Conservation (phyloP, 805 yeast genomes). For the Alloascoidea africana region DNA sequence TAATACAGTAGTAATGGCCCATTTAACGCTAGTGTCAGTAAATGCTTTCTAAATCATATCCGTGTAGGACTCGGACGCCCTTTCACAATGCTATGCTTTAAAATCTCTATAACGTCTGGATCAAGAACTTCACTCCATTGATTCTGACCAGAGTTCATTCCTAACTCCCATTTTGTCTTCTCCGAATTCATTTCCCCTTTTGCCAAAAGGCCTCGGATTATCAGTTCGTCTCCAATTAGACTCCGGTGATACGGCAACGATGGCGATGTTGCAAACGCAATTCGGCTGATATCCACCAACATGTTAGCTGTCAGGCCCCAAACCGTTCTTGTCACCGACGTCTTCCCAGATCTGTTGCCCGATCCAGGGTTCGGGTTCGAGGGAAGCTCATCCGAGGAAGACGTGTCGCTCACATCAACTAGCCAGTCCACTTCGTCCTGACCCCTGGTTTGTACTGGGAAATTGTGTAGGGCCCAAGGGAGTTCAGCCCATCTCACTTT, state of each 20-base stretch:
- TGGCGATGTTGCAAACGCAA: slow-evolving; percentile 18
- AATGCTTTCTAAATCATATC: too few relatives aligned
- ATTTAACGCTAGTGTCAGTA: too few relatives aligned
- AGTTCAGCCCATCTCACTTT: slow-evolving; percentile 19
- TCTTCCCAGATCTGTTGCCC: slow-evolving; percentile 11
- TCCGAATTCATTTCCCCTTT: slow-evolving; percentile 7
- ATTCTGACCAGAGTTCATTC: not conserved
- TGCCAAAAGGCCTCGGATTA: slow-evolving; percentile 6
- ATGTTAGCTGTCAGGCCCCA: slow-evolving; percentile 29
- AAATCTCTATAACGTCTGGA: too few relatives aligned
- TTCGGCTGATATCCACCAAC: slow-evolving; percentile 21
- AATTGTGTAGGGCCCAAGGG: slow-evolving; percentile 4
- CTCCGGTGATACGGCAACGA: slow-evolving; percentile 9
- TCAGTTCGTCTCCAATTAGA: slow-evolving; percentile 8
- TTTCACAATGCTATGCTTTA: too few relatives aligned
- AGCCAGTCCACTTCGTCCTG: slow-evolving; percentile 17
- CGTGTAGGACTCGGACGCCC: too few relatives aligned
- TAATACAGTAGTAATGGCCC: too few relatives aligned
- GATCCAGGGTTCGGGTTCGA: not conserved
- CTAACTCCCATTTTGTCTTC: not conserved
- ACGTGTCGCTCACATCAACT: slow-evolving; percentile 5
- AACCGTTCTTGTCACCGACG: slow-evolving; percentile 14
- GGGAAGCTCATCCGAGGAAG: not conserved
- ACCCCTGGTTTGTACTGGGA: slow-evolving; percentile 3
- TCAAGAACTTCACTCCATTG: not conserved